Evolutionary conservation across 2,329 filamentous ascomycete genomes (phyloP), one percentile per base, ranked within the genome.

Genomic region (Botryotinia narcissicola): DNA sequence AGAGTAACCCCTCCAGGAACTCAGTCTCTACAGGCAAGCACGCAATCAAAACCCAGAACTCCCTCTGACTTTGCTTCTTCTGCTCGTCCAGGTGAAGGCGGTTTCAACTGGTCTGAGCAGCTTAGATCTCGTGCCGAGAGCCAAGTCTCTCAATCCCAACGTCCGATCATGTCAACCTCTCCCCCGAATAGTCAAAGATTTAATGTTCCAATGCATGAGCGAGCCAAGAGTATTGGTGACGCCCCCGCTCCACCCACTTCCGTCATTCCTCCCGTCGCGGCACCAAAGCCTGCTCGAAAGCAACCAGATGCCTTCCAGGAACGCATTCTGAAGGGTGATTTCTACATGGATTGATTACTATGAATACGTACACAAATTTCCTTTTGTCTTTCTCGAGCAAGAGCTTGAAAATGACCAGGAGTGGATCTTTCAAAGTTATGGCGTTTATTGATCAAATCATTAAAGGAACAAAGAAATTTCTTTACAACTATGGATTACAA

Each of bases 41-140:
- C 83, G 76, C 78, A 80, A 83, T 84, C 84, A 86, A 86, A 86
- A 82, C 82, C 85, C 78, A 85, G 84, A 90, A 84, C 86, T 83
- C 83, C 85, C 88, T 90, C 90, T 92, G 88, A 92, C 90, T 84
- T 84, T 85, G 83, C 84, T 82, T 81, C 83, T 80, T 83, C 84
- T 85, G 88, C 87, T 84, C 84, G 89, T 95, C 92, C 93, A 87
- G 94, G 96, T 78, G 93, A 93, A 82, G 74, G 74, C 87, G 93
- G 93, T 83, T 97, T 97, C 88, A 97, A 97, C 85, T 97, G 95
- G 92, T 93, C 94, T 81, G 95, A 98, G 86, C 95, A 97, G 86
- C 90, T 98, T 87, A 93, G 94, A 83, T 92, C 91, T 80, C 92
- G 95, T 82, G 95, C 95, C 79, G 94, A 97, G 85, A 95, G 94